These are phyloP conservation scores for Ambrosia hybrid DNA, from an alignment of 140 eudicot species.

Conservation along the genomic window DNA sequence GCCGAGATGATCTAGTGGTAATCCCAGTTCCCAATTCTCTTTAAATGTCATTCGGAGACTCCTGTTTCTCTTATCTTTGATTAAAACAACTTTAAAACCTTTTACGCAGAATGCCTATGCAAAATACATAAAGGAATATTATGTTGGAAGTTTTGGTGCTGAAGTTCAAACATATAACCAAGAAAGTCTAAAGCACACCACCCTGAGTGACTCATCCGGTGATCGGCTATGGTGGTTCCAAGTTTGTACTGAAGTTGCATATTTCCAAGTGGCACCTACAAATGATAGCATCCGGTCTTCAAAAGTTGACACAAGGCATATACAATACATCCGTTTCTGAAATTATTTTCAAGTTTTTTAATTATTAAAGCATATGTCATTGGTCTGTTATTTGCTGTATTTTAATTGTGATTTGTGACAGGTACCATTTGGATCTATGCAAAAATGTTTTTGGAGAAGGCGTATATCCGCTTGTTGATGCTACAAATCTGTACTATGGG, in stretches of 20 bases:
- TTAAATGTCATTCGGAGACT: slow-evolving; percentile 1
- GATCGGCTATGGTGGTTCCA: slow-evolving; percentile 99
- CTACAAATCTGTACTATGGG: too few relatives aligned
- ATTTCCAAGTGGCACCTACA: slow-evolving; percentile 93
- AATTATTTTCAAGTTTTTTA: not conserved
- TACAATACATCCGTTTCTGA: slow-evolving; percentile 1
- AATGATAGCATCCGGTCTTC: slow-evolving; percentile 90
- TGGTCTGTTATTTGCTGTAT: not conserved
- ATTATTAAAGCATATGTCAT: too few relatives aligned
- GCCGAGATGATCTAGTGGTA: slow-evolving; percentile 89
- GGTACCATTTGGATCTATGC: slow-evolving; percentile 98
- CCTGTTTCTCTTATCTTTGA: not conserved
- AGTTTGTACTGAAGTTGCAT: slow-evolving; percentile 97
- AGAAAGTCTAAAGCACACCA: slow-evolving; percentile 54
- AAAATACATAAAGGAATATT: slow-evolving; percentile 70
- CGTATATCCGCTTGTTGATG: slow-evolving; percentile 76
- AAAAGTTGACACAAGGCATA: slow-evolving; percentile 66
- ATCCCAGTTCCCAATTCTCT: slow-evolving; percentile 27
- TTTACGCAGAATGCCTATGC: slow-evolving; percentile 78
- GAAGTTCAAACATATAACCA: slow-evolving; percentile 72
- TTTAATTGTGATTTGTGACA: slow-evolving; percentile 35
- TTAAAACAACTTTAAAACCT: not conserved
- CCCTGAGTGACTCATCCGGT: slow-evolving; percentile 37
- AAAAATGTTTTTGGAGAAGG: slow-evolving; percentile 88
- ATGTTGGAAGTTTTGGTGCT: slow-evolving; percentile 51